Base-by-base conservation (phyloP, 2,329 filamentous ascomycete species). In the Phialemonium atrogriseum region DNA sequence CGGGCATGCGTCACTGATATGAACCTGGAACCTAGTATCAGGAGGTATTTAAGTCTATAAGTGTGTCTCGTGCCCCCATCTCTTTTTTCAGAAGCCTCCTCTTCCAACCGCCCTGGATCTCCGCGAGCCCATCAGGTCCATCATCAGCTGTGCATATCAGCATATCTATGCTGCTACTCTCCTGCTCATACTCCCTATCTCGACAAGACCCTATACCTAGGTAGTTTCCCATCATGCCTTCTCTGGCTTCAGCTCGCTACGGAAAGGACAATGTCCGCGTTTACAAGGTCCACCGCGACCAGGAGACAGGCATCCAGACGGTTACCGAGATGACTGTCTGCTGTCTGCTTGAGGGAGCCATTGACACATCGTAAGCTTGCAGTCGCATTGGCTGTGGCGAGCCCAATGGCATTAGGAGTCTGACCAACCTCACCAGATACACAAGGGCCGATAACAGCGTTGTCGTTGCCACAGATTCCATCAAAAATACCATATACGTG, bases 201-300 rank as follows among this genome's bases (percentile, higher is more conserved):
- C n/a, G n/a, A n/a, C n/a, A n/a, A n/a, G n/a, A n/a, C n/a, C n/a
- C n/a, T n/a, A n/a, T n/a, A n/a, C n/a, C n/a, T n/a, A n/a, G n/a
- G n/a, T n/a, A n/a, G n/a, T n/a, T n/a, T n/a, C n/a, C n/a, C 42
- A 55, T 29, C 36, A 78, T 79, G 73, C 60, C 73, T 42, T 55
- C 58, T 46, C 59, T 80, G 38, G 65, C 71, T 38, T 63, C 73
- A 49, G 83, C 84, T 48, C 77, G 80, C 54, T 89, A 88, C 57
- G 84, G 84, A 65, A 89, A 98, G 77, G 91, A 96, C 75, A 96
- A 98, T 66, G 82, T 98, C 71, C 88, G 91, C 52, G 77, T 98
- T 50, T 94, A 83, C 77, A 98, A 98, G 63, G 87, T 95, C 51
- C 72, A 93, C 52, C 78, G 77, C 49, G 78, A 96, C 57, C 67